Conservation (phyloP, 2,329 filamentous ascomycete species). For the Fusarium metavorans region DNA sequence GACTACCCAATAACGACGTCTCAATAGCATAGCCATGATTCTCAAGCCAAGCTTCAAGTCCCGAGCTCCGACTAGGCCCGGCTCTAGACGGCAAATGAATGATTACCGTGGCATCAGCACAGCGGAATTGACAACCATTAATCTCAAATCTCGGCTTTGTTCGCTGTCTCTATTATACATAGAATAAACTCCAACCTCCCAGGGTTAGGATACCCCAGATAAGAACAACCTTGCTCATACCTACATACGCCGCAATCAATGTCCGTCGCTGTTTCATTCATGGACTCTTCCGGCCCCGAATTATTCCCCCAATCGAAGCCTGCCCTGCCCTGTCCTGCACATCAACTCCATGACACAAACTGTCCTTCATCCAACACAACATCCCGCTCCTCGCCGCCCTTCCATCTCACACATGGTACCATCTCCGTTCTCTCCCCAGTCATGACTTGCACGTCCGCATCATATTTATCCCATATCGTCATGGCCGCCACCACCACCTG, state of each 20-base stretch:
- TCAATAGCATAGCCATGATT: neutral
- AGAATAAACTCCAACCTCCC: neutral
- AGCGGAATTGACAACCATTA: neutral
- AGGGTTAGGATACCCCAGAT: slow-evolving; percentile 9
- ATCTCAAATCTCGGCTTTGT: neutral
- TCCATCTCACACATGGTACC: slow-evolving; percentile 53
- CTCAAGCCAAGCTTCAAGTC: neutral
- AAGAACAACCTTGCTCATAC: neutral
- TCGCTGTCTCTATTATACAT: neutral
- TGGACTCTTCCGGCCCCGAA: neutral
- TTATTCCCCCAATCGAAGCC: slow-evolving; percentile 13
- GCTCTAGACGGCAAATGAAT: neutral
- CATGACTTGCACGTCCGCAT: slow-evolving; percentile 39
- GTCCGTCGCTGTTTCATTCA: neutral
- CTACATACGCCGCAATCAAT: neutral
- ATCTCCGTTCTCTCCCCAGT: slow-evolving; percentile 47
- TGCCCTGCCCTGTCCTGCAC: neutral
- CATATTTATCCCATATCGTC: neutral
- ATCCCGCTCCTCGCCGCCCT: slow-evolving; percentile 41
- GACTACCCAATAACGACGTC: neutral
- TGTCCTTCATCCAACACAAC: slow-evolving; percentile 45
- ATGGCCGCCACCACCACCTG: slow-evolving; percentile 10
- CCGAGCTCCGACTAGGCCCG: neutral
- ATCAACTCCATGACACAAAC: slow-evolving; percentile 21
- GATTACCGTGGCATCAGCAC: neutral